Evolutionary conservation across 768 basidiomycete genomes (phyloP).

Genomic region (Tylopilus sp.): DNA sequence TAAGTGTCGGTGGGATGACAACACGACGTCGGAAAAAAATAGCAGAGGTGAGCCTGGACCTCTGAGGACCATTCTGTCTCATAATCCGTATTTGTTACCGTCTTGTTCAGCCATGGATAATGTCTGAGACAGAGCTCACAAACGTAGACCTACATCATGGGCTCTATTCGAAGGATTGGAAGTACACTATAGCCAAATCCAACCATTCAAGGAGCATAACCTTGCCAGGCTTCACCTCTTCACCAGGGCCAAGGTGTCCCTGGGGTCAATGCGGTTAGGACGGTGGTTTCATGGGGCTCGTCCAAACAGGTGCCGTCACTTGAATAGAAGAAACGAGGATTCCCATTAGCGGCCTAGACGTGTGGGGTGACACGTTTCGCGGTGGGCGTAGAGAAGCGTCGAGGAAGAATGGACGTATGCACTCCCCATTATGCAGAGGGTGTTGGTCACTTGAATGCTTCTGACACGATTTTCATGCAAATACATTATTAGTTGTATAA

Average conservation of each 20-base stretch:
- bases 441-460: conserved; percentile 19
- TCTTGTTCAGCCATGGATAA: background rate
- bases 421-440: conserved; percentile 14
- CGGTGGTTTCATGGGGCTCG: conserved; percentile 7
- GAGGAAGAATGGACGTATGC: conserved; percentile 28
- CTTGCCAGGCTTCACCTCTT: background rate
- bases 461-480: conserved; percentile 18
- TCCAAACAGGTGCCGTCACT: conserved; percentile 7
- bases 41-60: background rate
- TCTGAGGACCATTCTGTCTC: background rate
- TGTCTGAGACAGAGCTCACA: background rate
- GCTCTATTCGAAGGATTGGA: background rate
- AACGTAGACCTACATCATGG: background rate
- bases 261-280: conserved; percentile 7
- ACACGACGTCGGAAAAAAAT: background rate
- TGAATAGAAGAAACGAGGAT: conserved; percentile 5
- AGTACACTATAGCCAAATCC: background rate
- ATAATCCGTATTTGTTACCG: background rate
- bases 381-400: conserved; percentile 28
- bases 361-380: conserved; percentile 7
- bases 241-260: background rate
- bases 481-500: conserved; percentile 2
- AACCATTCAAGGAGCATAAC: background rate
- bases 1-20: background rate
- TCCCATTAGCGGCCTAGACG: conserved; percentile 6